Evolutionary conservation across 2,329 filamentous ascomycete genomes (phyloP), one percentile per base, ranked within the genome.

Genomic region (Colletotrichum sp.): DNA sequence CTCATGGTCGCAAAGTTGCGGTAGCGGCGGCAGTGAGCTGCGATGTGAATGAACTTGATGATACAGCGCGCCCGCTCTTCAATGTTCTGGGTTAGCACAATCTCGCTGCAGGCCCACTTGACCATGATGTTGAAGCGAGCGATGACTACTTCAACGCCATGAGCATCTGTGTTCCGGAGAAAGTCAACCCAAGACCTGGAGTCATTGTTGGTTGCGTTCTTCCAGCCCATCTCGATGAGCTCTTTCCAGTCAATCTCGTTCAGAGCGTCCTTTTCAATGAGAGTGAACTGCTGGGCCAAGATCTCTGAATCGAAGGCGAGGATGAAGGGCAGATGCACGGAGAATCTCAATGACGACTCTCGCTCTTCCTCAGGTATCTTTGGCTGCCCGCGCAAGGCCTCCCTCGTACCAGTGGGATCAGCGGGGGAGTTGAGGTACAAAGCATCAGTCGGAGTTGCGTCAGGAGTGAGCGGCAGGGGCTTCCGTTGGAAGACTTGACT

Each of bases 191-290:
- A 97, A 26, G 95, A 95, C 69, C 92, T 91, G 44, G 92, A 91
- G 76, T 93, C 88, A 66, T 90, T 92, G 64, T 90, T 90, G 18
- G 91, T 89, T 22, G 89, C 87, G 79, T 95, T 92, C 82, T 95
- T 95, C 94, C 95, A 96, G 67, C 92, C 92, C 89, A 97, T 93
- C 71, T 96, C 94, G 71, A 96, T 95, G 15, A 97, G 88, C 79
- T 97, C 95, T 82, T 94, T 95, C 95, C 95, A 97, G 84, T 96
- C 95, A 77, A 97, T 94, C 83, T 96, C 95, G 79, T 95, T 95
- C 26, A 97, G 87, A 1, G 95, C 95, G 81, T 96, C 95, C 83
- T 96, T 96, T 81, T 97, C 95, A 63, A 97, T 95, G 39, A 97
- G 89, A 0, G 95, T 96, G 79, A 97, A 95, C 80, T 97, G 95